Evolutionary conservation across 805 yeast species (phyloP), one percentile per base, ranked within the genome.

Genomic region (Candida incommunis): DNA sequence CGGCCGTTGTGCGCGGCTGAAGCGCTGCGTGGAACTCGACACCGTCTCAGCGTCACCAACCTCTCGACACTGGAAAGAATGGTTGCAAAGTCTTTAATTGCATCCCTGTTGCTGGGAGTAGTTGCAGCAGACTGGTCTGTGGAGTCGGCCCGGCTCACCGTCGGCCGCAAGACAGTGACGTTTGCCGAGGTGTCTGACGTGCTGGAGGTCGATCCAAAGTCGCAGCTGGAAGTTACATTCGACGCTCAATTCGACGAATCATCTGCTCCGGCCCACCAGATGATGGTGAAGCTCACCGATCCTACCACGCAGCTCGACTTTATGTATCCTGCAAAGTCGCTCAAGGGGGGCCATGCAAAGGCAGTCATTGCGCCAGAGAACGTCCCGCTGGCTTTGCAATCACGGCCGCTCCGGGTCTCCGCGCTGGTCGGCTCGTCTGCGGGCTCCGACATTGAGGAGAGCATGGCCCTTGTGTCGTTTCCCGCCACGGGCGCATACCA

Each of bases 381-480:
- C 23, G 48, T 60, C 11, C 64, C 65, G 7, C 25, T 41, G 4
- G 60, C 62, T n/a, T 49, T 58, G n/a, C 50, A 52, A 16, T 47
- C 53, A 16, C 45, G 20, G 37, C 37, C 51, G 7, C 44, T 61
- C 18, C 43, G 45, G n/a, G 31, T 58, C 42, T 44, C 43, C 16
- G 35, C 62, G 7, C 40, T 59, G 15, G 46, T 61, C 22, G 63
- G 54, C 4, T 55, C 63, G 2, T 57, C 57, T 47, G 62, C 51
- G 22, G 25, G 45, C 7, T 24, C 43, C 11, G 23, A 41, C 22
- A 45, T 35, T 3, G 40, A 47, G 16, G 43, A 46, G 27, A 35
- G 46, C 34, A 44, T 26, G 18, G 44, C 46, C 22, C 21, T 41
- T 18, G 43, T 50, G 9, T 48, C 46, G 22, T 34, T 25, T 3